Evolutionary conservation across 768 basidiomycete species (phyloP).

Genomic region (Mycena haematopus): DNA sequence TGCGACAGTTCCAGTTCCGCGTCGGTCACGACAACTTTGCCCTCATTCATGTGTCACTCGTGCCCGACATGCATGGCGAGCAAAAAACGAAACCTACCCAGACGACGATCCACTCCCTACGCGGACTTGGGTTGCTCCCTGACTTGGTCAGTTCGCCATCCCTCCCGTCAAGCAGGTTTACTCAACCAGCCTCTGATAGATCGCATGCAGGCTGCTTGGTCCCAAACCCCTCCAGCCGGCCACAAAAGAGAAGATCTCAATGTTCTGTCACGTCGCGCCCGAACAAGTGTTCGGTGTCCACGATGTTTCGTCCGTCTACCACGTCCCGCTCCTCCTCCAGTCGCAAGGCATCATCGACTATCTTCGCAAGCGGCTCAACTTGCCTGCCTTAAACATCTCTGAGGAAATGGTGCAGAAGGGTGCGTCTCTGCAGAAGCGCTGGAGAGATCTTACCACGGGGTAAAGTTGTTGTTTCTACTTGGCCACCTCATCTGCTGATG

Average conservation of each 20-base stretch:
- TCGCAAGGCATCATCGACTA: conserved; percentile 92
- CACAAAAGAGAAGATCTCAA: conserved; percentile 95
- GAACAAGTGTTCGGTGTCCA: conserved; percentile 95
- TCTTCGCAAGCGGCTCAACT: conserved; percentile 81
- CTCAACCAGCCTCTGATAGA: conserved; percentile 52
- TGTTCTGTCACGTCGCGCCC: conserved; percentile 96
- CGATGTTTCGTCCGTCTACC: conserved; percentile 95
- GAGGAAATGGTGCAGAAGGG: conserved; percentile 68
- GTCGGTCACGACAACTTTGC: conserved; percentile 97
- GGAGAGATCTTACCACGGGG: conserved; percentile 87
- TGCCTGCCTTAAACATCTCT: conserved; percentile 62
- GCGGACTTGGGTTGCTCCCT: conserved; percentile 91
- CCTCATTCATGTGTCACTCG: conserved; percentile 94
- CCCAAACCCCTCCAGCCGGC: conserved; percentile 81
- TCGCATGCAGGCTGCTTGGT: conserved; percentile 88
- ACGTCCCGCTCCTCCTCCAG: conserved; percentile 90
- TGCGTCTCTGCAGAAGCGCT: conserved; percentile 66
- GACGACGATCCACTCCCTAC: conserved; percentile 91
- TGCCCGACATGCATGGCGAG: conserved; percentile 99
- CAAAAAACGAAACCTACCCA: conserved; percentile 99
- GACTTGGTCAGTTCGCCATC: conserved; percentile 70
- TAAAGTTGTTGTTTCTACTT: conserved; percentile 41
- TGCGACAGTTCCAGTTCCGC: conserved; percentile 99
- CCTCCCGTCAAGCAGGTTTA: background rate
- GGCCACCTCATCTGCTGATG: background rate